Evolutionary conservation across 75 land plant genomes (phyloP).

Genomic region (Sequoia sempervirens): DNA sequence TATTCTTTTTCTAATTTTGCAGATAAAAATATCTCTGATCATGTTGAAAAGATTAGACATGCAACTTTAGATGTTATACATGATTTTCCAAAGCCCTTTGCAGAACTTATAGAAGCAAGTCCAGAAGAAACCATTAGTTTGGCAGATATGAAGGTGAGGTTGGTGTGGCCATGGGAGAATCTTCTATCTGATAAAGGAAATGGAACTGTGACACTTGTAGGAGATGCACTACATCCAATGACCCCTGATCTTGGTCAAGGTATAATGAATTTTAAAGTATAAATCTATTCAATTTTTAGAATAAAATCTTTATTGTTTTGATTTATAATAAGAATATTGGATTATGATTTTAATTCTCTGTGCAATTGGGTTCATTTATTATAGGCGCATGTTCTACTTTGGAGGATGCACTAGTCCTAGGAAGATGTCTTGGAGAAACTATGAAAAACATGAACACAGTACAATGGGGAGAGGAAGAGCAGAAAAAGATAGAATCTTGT

Average conservation of each 20-base stretch:
- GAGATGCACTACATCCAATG: slow-evolving; percentile 70
- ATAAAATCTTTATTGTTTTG: too few relatives aligned
- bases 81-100: slow-evolving; percentile 4
- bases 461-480: slow-evolving; percentile 7
- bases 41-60: background rate
- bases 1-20: background rate
- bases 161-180: slow-evolving; percentile 34
- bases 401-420: slow-evolving; percentile 57
- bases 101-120: slow-evolving; percentile 7
- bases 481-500: slow-evolving; percentile 17
- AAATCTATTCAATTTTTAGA: too few relatives aligned
- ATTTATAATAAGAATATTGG: too few relatives aligned
- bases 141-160: slow-evolving; percentile 29
- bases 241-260: slow-evolving; percentile 73
- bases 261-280: too few relatives aligned
- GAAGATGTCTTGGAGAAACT: slow-evolving; percentile 2
- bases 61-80: background rate
- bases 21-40: background rate
- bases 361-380: too few relatives aligned
- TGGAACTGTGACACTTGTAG: slow-evolving; percentile 49
- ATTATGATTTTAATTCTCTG: too few relatives aligned
- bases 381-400: slow-evolving; percentile 64
- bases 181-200: background rate
- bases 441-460: background rate
- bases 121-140: slow-evolving; percentile 13